phyloP scores from a whole-genome alignment of 345 rosid species.

The Citrus trifoliata region DNA sequence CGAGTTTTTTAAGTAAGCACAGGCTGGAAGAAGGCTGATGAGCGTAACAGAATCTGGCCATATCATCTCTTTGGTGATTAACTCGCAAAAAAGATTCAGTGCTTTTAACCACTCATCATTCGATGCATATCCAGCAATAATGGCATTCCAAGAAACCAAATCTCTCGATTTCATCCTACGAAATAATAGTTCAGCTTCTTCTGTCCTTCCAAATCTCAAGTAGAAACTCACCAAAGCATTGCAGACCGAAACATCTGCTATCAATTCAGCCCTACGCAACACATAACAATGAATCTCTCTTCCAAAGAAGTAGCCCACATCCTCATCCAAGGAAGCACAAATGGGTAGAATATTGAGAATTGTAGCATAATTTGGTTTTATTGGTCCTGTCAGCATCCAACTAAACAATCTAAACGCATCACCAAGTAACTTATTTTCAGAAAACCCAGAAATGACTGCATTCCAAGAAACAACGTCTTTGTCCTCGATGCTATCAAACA shows the following conservation, averaged over 20 bases:
- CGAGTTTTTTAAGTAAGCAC: constrained; percentile 46
- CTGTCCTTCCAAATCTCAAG: constrained; percentile 50
- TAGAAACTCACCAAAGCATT: constrained; percentile 79
- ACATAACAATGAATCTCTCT: constrained; percentile 66
- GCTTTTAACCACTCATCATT: constrained; percentile 61
- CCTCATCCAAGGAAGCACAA: constrained; percentile 45
- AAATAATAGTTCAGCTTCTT: constrained; percentile 61
- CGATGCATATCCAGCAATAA: constrained; percentile 68
- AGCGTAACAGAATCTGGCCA: constrained; percentile 65
- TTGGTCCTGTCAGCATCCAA: constrained; percentile 48
- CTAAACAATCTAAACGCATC: constrained; percentile 57
- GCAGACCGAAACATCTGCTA: constrained; percentile 47
- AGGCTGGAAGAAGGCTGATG: constrained; percentile 63
- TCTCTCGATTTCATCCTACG: constrained; percentile 57
- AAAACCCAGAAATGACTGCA: constrained; percentile 81
- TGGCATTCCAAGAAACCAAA: constrained; percentile 85
- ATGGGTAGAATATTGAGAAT: constrained; percentile 62
- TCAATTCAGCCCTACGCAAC: constrained; percentile 47
- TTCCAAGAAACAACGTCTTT: constrained; percentile 90
- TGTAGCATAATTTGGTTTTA: constrained; percentile 57
- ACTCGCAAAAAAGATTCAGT: constrained; percentile 47
- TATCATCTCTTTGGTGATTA: constrained; percentile 34
- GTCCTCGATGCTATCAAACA: constrained; percentile 48
- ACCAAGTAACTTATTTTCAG: constrained; percentile 54
- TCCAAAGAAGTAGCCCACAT: constrained; percentile 41